phyloP scores from a whole-genome alignment of 768 basidiomycete genomes.

The Favolaschia claudopus region DNA sequence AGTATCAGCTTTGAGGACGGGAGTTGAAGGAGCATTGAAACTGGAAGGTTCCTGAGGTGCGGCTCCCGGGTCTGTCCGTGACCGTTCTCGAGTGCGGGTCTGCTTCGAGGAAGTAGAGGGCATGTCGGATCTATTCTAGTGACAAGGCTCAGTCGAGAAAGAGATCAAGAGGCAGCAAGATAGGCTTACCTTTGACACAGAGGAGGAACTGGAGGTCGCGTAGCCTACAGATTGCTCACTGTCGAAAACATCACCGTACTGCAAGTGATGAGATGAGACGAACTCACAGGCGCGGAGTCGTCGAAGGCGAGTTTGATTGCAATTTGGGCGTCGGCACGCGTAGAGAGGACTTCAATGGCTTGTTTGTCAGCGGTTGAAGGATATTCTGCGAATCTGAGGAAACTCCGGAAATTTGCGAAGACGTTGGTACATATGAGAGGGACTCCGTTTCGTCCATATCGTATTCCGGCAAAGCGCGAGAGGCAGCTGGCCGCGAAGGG shows the following conservation, averaged over 20 bases:
- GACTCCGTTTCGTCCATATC: constrained; percentile 4
- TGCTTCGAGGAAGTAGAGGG: not conserved
- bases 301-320: constrained; percentile 18
- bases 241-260: no score
- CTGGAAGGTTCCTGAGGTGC: not conserved
- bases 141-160: not conserved
- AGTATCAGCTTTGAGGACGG: constrained; percentile 11
- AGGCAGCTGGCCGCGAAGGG: constrained; percentile 39
- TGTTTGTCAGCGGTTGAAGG: constrained; percentile 27
- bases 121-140: not conserved
- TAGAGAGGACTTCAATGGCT: constrained; percentile 48
- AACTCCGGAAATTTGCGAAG: constrained; percentile 7
- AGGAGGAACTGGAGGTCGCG: no score
- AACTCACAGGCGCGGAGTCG: no score
- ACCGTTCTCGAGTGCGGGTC: constrained; percentile 35
- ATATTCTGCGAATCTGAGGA: not conserved
- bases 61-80: constrained; percentile 45
- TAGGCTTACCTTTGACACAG: no score
- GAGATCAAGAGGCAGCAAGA: no score
- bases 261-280: no score
- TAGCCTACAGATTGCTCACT: no score
- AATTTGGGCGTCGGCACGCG: constrained; percentile 44
- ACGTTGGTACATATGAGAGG: not conserved
- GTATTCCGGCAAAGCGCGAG: constrained; percentile 18
- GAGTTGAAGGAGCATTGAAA: not conserved